Conservation (phyloP, 345 rosid species). For the Anacardium occidentale region DNA sequence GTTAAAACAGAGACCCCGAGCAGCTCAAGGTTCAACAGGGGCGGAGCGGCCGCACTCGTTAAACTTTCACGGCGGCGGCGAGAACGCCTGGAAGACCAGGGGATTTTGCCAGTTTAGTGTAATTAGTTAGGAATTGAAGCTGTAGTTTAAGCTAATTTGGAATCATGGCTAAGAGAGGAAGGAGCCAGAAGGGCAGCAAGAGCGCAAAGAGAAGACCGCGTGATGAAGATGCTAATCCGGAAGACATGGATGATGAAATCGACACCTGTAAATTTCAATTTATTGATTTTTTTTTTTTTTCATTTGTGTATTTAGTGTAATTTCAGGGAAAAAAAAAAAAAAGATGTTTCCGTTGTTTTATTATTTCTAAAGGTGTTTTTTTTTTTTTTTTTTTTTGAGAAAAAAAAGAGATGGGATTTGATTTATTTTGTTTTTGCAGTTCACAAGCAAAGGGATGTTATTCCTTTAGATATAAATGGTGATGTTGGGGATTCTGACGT, state of each 20-base stretch:
- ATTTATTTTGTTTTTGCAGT: slow-evolving; percentile 38
- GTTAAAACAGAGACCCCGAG: too few species aligned
- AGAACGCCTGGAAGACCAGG: too few species aligned
- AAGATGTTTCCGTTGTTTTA: too few species aligned
- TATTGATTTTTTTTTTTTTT: neutral
- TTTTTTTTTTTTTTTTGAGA: slow-evolving; percentile 1
- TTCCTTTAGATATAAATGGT: slow-evolving; percentile 61
- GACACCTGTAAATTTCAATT: slow-evolving; percentile 52
- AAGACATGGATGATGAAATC: slow-evolving; percentile 65
- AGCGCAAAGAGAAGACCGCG: slow-evolving; percentile 40
- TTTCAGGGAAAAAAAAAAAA: too few species aligned
- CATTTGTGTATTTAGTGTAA: neutral
- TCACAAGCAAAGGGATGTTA: slow-evolving; percentile 82
- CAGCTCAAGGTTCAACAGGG: too few species aligned
- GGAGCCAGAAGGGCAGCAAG: slow-evolving; percentile 37
- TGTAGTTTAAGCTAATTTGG: neutral
- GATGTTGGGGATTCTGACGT: slow-evolving; percentile 64
- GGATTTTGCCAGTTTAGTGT: too few species aligned
- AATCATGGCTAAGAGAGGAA: slow-evolving; percentile 67
- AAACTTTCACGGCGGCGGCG: too few species aligned
- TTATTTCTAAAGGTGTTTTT: too few species aligned
- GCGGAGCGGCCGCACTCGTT: too few species aligned
- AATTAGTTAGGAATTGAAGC: too few species aligned
- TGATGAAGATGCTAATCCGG: slow-evolving; percentile 33
- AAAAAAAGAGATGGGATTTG: neutral